Evolutionary conservation across 202 grass and related monocot species (phyloP), one percentile per base, ranked within the genome.

Genomic region (Saccharum hybrid): DNA sequence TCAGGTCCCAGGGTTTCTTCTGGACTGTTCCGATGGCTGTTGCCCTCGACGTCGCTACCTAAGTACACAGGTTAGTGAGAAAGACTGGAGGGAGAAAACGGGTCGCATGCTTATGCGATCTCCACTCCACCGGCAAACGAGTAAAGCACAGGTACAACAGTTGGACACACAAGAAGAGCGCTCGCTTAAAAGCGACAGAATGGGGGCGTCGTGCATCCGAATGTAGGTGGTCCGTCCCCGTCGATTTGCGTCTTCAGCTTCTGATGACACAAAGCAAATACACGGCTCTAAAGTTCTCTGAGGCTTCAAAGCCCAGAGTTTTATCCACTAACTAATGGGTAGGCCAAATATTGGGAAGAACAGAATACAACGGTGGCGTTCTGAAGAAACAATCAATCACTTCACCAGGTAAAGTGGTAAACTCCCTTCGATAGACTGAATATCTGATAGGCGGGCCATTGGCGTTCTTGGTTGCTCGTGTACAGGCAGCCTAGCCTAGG

Each of bases 211-310:
- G 38, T 38, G 39, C 40, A 13, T 42, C 74, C 8, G 10, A 42
- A 64, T 79, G 43, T 64, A 79, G 88, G 84, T 90, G 49, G 26
- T 15, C 75, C 42, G 52, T 86, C 75, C 40, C 43, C 75, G 13
- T 86, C 78, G n/a, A 26, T 11, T 34, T 21, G 10, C 68, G 8
- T 34, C 51, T 69, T 82, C 83, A 75, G 79, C 68, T 54, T 79
- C 38, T 26, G 9, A 22, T 69, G 40, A 5, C 74, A 68, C 56
- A 73, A 16, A 83, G 79, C 34, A 41, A 34, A 62, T n/a, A 54
- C 18, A 78, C 4, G 28, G 12, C 31, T 37, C 18, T 37, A 21
- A 64, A 68, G 30, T 70, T 70, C 12, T 4, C 12, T 4, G 52
- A n/a, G 16, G 52, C 41, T 81, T 85, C 66, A 64, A 36, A 19